Conservation (phyloP, 179 eudicot genomes). For the Beta lomatogona region DNA sequence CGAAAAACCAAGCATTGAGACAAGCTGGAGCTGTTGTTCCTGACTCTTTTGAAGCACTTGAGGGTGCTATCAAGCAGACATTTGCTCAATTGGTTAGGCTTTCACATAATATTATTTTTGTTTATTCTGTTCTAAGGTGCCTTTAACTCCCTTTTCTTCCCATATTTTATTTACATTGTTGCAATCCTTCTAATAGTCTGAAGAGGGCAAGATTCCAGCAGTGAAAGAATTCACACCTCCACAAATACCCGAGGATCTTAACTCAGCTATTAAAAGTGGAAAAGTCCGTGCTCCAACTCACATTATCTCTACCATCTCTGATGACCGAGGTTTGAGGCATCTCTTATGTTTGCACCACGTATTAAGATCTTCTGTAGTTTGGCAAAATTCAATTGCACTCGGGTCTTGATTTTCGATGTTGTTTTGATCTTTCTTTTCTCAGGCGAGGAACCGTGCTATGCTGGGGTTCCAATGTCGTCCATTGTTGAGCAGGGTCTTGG, state of each 20-base stretch:
- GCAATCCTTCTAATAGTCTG: constrained; percentile 43
- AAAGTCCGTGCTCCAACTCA: constrained; percentile 99
- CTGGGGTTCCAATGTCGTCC: constrained; percentile 97
- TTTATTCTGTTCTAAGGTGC: neutral
- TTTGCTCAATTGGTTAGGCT: constrained; percentile 74
- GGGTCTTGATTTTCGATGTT: neutral
- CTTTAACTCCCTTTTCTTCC: neutral
- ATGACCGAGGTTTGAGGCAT: constrained; percentile 69
- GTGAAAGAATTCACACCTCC: constrained; percentile 92
- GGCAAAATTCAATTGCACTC: constrained; percentile 5
- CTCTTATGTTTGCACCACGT: neutral
- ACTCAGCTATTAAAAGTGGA: constrained; percentile 88
- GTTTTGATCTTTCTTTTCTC: constrained; percentile 28
- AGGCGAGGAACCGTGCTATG: constrained; percentile 99
- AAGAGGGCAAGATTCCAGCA: constrained; percentile 72
- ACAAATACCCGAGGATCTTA: constrained; percentile 97
- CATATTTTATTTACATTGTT: neutral
- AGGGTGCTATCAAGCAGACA: constrained; percentile 77
- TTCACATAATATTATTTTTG: neutral
- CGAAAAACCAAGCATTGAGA: constrained; percentile 89
- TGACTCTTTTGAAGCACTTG: constrained; percentile 92
- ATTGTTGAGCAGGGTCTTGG: constrained; percentile 92
- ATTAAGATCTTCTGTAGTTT: neutral
- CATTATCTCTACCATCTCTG: constrained; percentile 96
- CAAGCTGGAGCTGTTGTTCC: constrained; percentile 98